Evolutionary conservation across 352 stramenopile species (phyloP).

Genomic region (Aphanomyces euteiches): DNA sequence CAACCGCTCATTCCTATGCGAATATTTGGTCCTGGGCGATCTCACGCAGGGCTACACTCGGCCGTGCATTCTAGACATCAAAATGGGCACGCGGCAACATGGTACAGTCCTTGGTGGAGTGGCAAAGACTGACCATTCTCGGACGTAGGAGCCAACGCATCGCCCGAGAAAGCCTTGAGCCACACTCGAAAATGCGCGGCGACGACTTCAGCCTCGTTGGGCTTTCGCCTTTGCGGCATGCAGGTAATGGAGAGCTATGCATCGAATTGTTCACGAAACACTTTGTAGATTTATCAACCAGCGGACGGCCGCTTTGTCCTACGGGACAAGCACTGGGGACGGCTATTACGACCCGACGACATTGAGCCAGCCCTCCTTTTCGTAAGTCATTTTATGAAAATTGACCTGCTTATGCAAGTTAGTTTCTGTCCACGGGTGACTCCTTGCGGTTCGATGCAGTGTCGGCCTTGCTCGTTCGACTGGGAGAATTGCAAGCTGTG

Average conservation of each 20-base stretch:
- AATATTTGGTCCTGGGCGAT: slow-evolving; percentile 70
- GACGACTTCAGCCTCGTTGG: slow-evolving; percentile 63
- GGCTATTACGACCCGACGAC: slow-evolving; percentile 47
- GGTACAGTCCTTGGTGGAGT: slow-evolving; percentile 13
- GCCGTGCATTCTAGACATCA: slow-evolving; percentile 75
- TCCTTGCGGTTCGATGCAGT: slow-evolving; percentile 49
- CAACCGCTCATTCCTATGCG: slow-evolving; percentile 3
- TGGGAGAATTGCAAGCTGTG: slow-evolving; percentile 44
- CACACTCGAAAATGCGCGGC: slow-evolving; percentile 70
- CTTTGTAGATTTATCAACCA: slow-evolving; percentile 51
- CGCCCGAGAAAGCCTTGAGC: slow-evolving; percentile 59
- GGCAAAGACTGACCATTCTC: too few relatives aligned
- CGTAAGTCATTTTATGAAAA: slow-evolving; percentile 36
- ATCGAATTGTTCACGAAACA: not conserved
- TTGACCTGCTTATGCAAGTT: not conserved
- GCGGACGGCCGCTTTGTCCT: slow-evolving; percentile 56
- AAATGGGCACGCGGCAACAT: slow-evolving; percentile 77
- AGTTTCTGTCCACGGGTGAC: slow-evolving; percentile 59
- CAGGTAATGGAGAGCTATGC: slow-evolving; percentile 35
- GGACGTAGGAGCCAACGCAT: slow-evolving; percentile 45
- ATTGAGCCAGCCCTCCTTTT: slow-evolving; percentile 62
- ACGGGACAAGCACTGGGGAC: slow-evolving; percentile 78
- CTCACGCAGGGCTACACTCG: slow-evolving; percentile 59
- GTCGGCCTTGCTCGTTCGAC: slow-evolving; percentile 41
- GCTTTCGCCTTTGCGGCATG: slow-evolving; percentile 74